A percentile compares a stretch with the other conserved stretches of the same genome.
Evolutionary conservation across 2,329 filamentous ascomycete species (phyloP).

Genomic region (Xylaria sp.): DNA sequence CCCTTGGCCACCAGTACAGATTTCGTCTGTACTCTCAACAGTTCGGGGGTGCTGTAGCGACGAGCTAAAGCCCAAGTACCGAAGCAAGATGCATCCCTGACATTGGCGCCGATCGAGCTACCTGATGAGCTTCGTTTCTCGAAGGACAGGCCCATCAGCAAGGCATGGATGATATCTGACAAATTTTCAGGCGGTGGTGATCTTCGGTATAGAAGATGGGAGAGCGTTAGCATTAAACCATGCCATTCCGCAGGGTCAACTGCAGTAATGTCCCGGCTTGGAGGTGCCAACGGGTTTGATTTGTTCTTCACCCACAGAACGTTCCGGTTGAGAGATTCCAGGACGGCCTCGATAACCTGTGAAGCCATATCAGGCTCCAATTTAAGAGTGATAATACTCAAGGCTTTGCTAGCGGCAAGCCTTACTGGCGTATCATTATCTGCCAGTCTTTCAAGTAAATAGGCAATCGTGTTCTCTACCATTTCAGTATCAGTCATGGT

Average conservation of each 20-base stretch:
- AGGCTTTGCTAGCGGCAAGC: constrained; percentile 87
- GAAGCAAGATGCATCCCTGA: constrained; percentile 94
- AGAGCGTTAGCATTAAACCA: constrained; percentile 83
- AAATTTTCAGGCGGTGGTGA: constrained; percentile 75
- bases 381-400: constrained; percentile 83
- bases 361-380: constrained; percentile 78
- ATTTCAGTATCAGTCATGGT: constrained; percentile 53
- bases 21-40: constrained; percentile 63
- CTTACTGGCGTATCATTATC: constrained; percentile 92
- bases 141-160: constrained; percentile 81
- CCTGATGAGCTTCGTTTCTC: constrained; percentile 87
- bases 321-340: constrained; percentile 67
- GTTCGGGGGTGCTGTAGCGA: constrained; percentile 79
- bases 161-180: constrained; percentile 72
- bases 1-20: constrained; percentile 47
- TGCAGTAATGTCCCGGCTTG: constrained; percentile 65
- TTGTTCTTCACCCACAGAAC: constrained; percentile 55
- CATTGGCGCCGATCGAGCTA: constrained; percentile 83
- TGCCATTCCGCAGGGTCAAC: constrained; percentile 90
- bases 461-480: constrained; percentile 80
- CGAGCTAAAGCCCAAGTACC: constrained; percentile 92
- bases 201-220: constrained; percentile 82
- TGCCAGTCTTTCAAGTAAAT: constrained; percentile 74
- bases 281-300: constrained; percentile 36
- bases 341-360: constrained; percentile 84